A percentile compares a stretch with the other conserved stretches of the same genome.
Evolutionary conservation across 208 protist species (phyloP).

Genomic region (Tritrichomonas foetus): DNA sequence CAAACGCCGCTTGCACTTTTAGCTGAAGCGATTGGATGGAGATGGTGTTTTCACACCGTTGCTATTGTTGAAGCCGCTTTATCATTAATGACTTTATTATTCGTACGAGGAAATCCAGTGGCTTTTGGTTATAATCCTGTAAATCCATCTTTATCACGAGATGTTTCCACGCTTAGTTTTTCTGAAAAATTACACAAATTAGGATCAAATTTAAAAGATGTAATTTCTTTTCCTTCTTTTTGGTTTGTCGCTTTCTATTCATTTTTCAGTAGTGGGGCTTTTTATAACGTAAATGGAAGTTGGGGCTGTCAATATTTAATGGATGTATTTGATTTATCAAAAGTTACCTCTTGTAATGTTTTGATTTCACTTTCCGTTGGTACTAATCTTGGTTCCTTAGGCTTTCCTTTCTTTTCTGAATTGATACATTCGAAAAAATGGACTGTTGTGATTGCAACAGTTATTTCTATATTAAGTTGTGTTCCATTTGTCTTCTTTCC

Average conservation of each 20-base stretch:
- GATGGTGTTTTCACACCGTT: background rate
- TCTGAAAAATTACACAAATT: background rate
- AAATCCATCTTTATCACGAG: background rate
- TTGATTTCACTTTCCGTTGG: background rate
- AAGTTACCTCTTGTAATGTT: background rate
- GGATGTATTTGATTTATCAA: background rate
- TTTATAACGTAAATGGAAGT: background rate
- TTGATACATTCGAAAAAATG: background rate
- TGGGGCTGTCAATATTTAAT: background rate
- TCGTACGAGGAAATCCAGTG: background rate
- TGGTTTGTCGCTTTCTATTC: background rate
- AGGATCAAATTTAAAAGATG: background rate
- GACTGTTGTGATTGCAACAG: background rate
- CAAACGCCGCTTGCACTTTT: background rate
- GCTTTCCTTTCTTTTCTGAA: background rate
- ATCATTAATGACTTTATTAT: background rate
- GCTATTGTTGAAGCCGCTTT: background rate
- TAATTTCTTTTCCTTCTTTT: background rate
- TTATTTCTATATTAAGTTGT: background rate
- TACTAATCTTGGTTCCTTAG: background rate
- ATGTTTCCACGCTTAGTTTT: no score
- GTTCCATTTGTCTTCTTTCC: background rate
- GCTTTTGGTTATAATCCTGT: background rate
- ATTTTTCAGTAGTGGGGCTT: background rate
- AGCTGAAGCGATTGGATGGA: background rate